These are phyloP conservation scores for Ramaria rubella DNA, from an alignment of 768 basidiomycete genomes.

Conservation along the genomic window DNA sequence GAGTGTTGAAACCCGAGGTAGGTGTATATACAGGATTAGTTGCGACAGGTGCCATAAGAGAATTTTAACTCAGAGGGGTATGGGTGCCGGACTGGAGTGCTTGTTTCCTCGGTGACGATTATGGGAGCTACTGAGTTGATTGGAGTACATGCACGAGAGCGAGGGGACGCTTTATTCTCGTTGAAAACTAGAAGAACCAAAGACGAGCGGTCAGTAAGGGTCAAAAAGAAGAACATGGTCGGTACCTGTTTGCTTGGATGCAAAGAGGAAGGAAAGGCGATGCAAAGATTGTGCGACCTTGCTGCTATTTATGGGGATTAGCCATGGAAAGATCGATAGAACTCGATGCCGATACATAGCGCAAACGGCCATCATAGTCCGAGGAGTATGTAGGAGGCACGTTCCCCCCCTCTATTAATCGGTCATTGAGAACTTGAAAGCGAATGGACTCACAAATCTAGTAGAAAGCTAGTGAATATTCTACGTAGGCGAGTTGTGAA, in stretches of 20 bases:
- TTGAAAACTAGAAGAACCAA: not conserved
- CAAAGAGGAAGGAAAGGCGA: not conserved
- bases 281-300: not conserved
- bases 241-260: not conserved
- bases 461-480: too few species aligned
- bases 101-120: constrained; percentile 84
- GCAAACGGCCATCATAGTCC: not conserved
- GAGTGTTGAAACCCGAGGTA: constrained; percentile 67
- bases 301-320: not conserved
- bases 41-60: constrained; percentile 22
- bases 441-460: not conserved
- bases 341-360: too few species aligned
- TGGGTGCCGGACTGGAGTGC: constrained; percentile 55
- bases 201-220: not conserved
- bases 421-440: not conserved
- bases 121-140: constrained; percentile 85
- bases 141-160: constrained; percentile 79
- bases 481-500: not conserved
- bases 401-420: too few species aligned
- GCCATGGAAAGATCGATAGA: not conserved
- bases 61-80: constrained; percentile 35
- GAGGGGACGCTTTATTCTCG: not conserved
- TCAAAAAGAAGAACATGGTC: not conserved
- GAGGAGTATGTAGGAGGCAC: not conserved
- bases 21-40: constrained; percentile 19